Percentiles rank a stretch among this genome's conserved stretches.
phyloP scores from a whole-genome alignment of 345 rosid species.

The Brassica rapa region DNA sequence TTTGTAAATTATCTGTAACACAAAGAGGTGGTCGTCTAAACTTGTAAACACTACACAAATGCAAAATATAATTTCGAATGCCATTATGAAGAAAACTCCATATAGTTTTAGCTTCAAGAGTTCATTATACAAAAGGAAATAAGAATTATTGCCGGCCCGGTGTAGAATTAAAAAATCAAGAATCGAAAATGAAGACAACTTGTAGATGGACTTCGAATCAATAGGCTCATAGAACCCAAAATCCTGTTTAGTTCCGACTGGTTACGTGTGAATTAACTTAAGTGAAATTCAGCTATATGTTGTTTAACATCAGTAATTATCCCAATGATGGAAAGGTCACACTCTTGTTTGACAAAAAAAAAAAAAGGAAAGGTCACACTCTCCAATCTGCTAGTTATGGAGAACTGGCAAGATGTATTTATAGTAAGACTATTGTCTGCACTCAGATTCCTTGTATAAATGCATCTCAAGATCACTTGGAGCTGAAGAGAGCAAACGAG shows the following conservation, averaged over 20 bases:
- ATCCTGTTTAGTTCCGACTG: too few relatives aligned
- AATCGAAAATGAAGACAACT: neutral
- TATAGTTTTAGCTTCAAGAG: neutral
- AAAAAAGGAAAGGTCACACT: too few relatives aligned
- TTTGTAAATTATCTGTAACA: too few relatives aligned
- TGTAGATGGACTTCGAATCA: neutral
- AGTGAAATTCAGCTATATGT: neutral
- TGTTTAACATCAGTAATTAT: neutral
- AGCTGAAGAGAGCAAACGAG: neutral
- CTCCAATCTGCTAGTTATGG: neutral
- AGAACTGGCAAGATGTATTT: neutral
- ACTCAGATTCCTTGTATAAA: neutral
- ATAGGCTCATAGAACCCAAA: neutral
- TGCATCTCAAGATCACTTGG: neutral
- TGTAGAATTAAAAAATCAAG: neutral
- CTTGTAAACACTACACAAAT: too few relatives aligned
- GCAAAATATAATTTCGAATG: too few relatives aligned
- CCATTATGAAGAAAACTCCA: neutral
- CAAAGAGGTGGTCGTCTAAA: too few relatives aligned
- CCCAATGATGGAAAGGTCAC: neutral
- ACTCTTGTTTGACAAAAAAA: too few relatives aligned
- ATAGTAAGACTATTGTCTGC: neutral
- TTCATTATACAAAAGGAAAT: neutral
- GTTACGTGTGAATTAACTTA: neutral
- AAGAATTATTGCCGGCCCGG: neutral